Evolutionary conservation across 305 asterid species (phyloP), one percentile per base, ranked within the genome.

Genomic region (Nicotiana rustica): DNA sequence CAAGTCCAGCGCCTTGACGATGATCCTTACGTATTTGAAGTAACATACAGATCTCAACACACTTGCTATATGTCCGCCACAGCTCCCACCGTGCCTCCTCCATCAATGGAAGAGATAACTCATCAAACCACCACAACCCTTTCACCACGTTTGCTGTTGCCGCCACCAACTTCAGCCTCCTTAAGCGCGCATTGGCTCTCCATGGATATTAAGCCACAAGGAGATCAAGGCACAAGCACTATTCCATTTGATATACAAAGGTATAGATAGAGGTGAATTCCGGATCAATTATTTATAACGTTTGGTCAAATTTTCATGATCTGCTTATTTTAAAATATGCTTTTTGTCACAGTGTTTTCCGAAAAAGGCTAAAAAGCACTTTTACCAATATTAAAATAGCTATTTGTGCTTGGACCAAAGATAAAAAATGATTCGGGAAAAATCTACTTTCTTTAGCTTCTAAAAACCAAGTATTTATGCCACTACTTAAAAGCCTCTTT

Each of bases 1-100:
- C 99, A 88, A 86, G 99, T 93, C 60, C 99, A 95, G 19, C 89
- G 97, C 0, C 82, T 91, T 10, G 93, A 93, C 67, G 21, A 89
- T 1, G 94, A 95, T 33, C 95, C 96, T 56, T 87, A 79, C 86
- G 87, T 85, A 5, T 93, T 91, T 81, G 91, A 91, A 88, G 92
- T 93, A 81, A 92, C 91, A 38, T 95, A 95, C 49, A 85, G 92
- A 12, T 92, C 89, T 17, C 61, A 81, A 5, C 99, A 93, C 95
- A 89, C 90, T 5, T 95, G 99, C 82, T 93, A 89, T 87, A 81
- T 89, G 83, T 85, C 95, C 19, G 84, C 94, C 86, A 88, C 97
- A 61, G 90, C 95, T 82, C 92, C 98, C 7, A 86, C 94, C 4
- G 87, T 82, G 38, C 83, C 89, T 36, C 83, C 84, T 12, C 91